These are phyloP conservation scores for Coccinonectria pachysandricola DNA, from an alignment of 2,329 filamentous ascomycete species.

Conservation along the genomic window DNA sequence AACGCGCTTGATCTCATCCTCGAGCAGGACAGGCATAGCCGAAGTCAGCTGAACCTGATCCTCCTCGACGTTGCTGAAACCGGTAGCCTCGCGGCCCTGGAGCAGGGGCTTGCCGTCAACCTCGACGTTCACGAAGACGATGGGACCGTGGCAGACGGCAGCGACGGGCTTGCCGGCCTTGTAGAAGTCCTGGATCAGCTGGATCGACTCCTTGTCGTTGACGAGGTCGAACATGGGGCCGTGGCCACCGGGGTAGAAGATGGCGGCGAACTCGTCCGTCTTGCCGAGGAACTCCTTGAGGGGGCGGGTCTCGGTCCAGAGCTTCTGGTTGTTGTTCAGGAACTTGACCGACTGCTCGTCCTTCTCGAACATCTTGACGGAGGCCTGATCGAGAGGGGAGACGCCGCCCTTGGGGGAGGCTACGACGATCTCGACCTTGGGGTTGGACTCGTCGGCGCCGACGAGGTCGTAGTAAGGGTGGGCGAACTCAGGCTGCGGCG, in stretches of 20 bases:
- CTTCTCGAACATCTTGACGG: constrained; percentile 41
- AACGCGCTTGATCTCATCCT: constrained; percentile 40
- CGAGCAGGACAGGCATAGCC: constrained; percentile 49
- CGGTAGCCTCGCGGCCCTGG: constrained; percentile 46
- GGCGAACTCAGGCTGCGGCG: constrained; percentile 46
- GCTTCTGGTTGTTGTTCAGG: constrained; percentile 39
- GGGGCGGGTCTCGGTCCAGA: constrained; percentile 55
- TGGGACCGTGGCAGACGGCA: constrained; percentile 61
- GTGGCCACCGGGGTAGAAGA: constrained; percentile 49
- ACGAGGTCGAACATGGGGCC: constrained; percentile 60
- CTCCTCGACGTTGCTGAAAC: constrained; percentile 51
- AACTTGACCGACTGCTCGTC: constrained; percentile 46
- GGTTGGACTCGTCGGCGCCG: constrained; percentile 12
- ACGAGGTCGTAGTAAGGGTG: constrained; percentile 52
- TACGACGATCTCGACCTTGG: constrained; percentile 43
- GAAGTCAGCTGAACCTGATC: constrained; percentile 35
- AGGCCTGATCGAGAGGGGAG: constrained; percentile 50
- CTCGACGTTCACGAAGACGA: constrained; percentile 49
- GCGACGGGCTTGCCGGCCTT: constrained; percentile 50
- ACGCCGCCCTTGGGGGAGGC: constrained; percentile 53
- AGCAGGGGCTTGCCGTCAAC: constrained; percentile 43
- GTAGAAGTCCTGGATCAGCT: constrained; percentile 53
- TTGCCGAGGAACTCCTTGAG: constrained; percentile 46
- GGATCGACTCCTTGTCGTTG: constrained; percentile 43
- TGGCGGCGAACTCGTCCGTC: constrained; percentile 51